Percentiles rank a stretch among this genome's conserved stretches.
Conservation (phyloP, 108 stramenopile genomes). For the Mayamaea pseudoterrestris region DNA sequence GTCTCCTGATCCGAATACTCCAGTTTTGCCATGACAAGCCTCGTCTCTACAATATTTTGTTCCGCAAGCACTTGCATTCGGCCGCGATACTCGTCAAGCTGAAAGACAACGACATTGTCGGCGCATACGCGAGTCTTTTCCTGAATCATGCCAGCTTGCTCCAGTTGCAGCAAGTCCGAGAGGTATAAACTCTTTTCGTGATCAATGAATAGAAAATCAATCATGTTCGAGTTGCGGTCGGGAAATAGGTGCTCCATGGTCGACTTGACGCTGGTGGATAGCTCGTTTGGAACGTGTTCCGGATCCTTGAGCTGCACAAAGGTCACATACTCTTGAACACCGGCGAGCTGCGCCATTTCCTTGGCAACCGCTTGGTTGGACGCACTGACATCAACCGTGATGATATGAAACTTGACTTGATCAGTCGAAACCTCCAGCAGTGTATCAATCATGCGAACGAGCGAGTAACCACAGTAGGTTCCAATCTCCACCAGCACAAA, state of each 20-base stretch:
- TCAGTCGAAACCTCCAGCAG: conserved; percentile 12
- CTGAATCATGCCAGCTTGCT: conserved; percentile 25
- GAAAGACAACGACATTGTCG: conserved; percentile 77
- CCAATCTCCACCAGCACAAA: conserved; percentile 65
- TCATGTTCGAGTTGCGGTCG: not conserved
- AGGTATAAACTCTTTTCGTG: conserved; percentile 83
- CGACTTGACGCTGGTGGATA: not conserved
- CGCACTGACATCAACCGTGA: conserved; percentile 56
- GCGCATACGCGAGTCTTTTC: conserved; percentile 59
- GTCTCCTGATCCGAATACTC: conserved; percentile 31
- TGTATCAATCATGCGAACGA: conserved; percentile 35
- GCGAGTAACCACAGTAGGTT: conserved; percentile 81
- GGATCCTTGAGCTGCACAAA: conserved; percentile 19
- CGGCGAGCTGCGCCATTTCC: conserved; percentile 41
- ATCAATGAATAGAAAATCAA: conserved; percentile 80
- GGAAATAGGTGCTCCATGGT: not conserved
- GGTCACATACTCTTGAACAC: conserved; percentile 34
- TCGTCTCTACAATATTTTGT: conserved; percentile 39
- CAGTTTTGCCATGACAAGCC: conserved; percentile 30
- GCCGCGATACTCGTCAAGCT: conserved; percentile 56
- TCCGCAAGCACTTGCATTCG: conserved; percentile 34
- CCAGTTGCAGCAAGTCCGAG: conserved; percentile 49
- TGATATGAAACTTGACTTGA: conserved; percentile 26
- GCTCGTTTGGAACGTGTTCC: not conserved
- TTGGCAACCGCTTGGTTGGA: conserved; percentile 34